A percentile compares a stretch with the other conserved stretches of the same genome.
phyloP scores from a whole-genome alignment of 495 filamentous ascomycete species.

The Talaromyces adpressus region DNA sequence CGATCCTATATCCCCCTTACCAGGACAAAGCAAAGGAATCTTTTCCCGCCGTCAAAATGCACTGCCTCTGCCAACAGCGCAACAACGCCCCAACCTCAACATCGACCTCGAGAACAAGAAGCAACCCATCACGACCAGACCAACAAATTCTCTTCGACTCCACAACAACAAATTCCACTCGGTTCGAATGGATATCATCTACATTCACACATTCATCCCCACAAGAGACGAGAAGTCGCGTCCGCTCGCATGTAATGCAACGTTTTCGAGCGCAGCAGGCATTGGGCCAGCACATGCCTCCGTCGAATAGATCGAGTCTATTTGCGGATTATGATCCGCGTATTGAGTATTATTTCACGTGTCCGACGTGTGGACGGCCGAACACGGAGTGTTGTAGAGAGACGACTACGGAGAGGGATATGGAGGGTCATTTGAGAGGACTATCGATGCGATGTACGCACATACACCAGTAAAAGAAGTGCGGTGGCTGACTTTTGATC shows the following conservation, averaged over 20 bases:
- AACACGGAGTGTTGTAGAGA: not conserved
- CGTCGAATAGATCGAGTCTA: not conserved
- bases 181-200: not conserved
- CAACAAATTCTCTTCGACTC: not conserved
- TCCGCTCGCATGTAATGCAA: conserved; percentile 2
- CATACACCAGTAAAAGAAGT: too few relatives aligned
- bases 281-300: not conserved
- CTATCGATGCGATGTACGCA: not conserved
- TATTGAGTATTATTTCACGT: not conserved
- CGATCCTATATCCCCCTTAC: not conserved
- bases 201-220: not conserved
- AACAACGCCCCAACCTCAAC: not conserved
- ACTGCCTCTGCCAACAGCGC: not conserved
- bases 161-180: not conserved
- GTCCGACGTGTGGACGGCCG: not conserved
- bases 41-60: not conserved
- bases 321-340: not conserved
- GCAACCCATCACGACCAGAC: not conserved
- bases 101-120: not conserved
- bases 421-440: not conserved
- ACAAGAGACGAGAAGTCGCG: not conserved
- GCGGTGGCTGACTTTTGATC: not conserved
- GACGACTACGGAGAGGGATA: not conserved
- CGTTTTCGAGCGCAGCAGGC: conserved; percentile 1
- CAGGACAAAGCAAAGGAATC: not conserved